These are phyloP conservation scores for Paspalum notatum DNA, from an alignment of 176 grass and related monocot species.

Conservation along the genomic window DNA sequence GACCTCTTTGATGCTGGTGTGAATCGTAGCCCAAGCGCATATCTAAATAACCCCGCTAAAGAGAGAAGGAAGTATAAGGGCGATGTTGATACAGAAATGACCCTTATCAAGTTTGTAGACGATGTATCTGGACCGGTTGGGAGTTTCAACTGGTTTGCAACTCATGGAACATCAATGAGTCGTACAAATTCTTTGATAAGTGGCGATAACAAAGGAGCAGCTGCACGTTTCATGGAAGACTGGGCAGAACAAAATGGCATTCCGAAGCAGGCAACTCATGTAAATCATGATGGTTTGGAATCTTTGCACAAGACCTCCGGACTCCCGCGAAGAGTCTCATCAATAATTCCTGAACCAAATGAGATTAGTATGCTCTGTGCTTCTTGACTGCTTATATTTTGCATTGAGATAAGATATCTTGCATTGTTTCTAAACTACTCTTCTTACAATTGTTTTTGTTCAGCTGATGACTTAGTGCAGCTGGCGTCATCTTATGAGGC, in stretches of 20 bases:
- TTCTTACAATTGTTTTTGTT: constrained; percentile 38
- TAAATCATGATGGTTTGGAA: constrained; percentile 39
- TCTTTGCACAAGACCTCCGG: constrained; percentile 39
- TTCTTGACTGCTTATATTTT: constrained; percentile 24
- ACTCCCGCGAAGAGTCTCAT: constrained; percentile 73
- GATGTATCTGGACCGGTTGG: constrained; percentile 76
- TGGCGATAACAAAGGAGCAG: constrained; percentile 97
- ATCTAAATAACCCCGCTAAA: constrained; percentile 82
- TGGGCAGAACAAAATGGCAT: constrained; percentile 76
- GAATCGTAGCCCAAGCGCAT: constrained; percentile 93
- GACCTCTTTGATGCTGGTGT: constrained; percentile 80
- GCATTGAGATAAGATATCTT: constrained; percentile 21
- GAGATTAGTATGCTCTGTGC: constrained; percentile 61
- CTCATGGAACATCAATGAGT: constrained; percentile 98
- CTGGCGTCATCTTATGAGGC: constrained; percentile 83
- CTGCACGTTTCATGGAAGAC: constrained; percentile 97
- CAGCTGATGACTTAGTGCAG: constrained; percentile 73
- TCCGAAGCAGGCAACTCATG: constrained; percentile 38
- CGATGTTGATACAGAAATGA: constrained; percentile 95
- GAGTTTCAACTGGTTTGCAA: constrained; percentile 99
- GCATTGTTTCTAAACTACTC: constrained; percentile 3
- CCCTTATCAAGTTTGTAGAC: constrained; percentile 88
- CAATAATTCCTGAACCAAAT: constrained; percentile 83
- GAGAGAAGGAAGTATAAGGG: constrained; percentile 75
- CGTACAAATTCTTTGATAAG: constrained; percentile 93